phyloP scores from a whole-genome alignment of 345 rosid genomes.

The Aquilaria sinensis region DNA sequence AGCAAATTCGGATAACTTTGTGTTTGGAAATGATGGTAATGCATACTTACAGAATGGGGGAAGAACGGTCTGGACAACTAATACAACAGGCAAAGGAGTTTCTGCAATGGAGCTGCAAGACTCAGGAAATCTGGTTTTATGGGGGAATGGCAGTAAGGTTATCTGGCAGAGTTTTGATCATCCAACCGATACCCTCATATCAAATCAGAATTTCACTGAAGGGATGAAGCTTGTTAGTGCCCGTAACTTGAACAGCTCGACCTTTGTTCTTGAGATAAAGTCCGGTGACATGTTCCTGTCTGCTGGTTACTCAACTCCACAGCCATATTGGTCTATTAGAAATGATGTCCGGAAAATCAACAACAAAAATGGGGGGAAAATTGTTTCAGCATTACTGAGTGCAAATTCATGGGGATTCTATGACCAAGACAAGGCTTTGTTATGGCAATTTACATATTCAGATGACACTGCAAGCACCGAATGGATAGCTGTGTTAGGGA shows the following conservation, averaged over 20 bases:
- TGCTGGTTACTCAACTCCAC: conserved; percentile 51
- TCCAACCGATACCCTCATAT: conserved; percentile 67
- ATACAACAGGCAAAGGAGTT: conserved; percentile 40
- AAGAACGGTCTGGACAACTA: conserved; percentile 49
- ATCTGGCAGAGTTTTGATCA: conserved; percentile 89
- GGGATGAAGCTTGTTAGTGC: conserved; percentile 72
- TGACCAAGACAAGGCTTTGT: conserved; percentile 37
- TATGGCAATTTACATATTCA: conserved; percentile 50
- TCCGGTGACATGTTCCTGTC: conserved; percentile 72
- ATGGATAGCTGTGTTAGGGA: conserved; percentile 72
- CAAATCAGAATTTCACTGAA: conserved; percentile 50
- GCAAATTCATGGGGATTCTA: conserved; percentile 81
- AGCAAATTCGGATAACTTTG: conserved; percentile 48
- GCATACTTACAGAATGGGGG: conserved; percentile 41
- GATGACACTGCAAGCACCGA: conserved; percentile 34
- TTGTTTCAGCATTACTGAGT: conserved; percentile 36
- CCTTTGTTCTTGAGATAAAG: conserved; percentile 64
- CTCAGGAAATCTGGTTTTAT: conserved; percentile 75
- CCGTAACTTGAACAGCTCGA: conserved; percentile 44
- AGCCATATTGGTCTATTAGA: conserved; percentile 78
- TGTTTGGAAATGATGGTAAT: conserved; percentile 48
- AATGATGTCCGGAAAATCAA: conserved; percentile 34
- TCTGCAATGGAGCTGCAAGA: conserved; percentile 65
- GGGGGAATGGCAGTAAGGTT: conserved; percentile 29
- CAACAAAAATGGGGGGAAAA: conserved; percentile 38